A percentile compares a stretch with the other conserved stretches of the same genome.
phyloP scores from a whole-genome alignment of 371 early-diverging fungal species.

The Umbelopsis sp. region DNA sequence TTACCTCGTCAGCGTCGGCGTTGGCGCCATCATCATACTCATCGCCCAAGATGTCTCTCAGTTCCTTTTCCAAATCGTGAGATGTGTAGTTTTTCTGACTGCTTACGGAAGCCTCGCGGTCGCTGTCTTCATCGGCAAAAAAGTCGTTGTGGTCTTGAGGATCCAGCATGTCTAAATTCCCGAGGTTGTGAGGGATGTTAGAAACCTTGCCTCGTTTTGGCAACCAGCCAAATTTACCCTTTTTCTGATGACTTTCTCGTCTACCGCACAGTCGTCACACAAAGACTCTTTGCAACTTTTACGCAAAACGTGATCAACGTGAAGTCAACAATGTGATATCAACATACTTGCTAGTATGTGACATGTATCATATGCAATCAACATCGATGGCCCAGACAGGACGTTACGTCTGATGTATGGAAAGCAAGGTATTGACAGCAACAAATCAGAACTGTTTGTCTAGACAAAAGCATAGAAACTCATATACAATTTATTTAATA shows the following conservation, averaged over 20 bases:
- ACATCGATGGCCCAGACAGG: background rate
- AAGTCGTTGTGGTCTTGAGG: conserved; percentile 13
- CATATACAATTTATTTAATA: too few relatives aligned
- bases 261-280: background rate
- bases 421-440: background rate
- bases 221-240: conserved; percentile 15
- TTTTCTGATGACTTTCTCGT: background rate
- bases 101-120: background rate
- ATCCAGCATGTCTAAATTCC: conserved; percentile 18
- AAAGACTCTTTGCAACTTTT: background rate
- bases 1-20: background rate
- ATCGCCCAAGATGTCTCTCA: conserved; percentile 22
- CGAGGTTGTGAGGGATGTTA: background rate
- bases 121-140: conserved; percentile 11
- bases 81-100: conserved; percentile 12
- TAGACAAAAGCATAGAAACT: too few relatives aligned
- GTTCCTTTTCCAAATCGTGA: conserved; percentile 18
- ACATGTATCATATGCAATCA: too few relatives aligned
- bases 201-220: conserved; percentile 3
- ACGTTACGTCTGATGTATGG: background rate
- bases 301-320: background rate
- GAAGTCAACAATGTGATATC: conserved; percentile 1
- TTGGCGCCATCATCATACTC: conserved; percentile 20
- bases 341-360: background rate
- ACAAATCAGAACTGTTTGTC: background rate